Base-by-base conservation (phyloP, 257 asterid genomes). In the Mitragyna speciosa region DNA sequence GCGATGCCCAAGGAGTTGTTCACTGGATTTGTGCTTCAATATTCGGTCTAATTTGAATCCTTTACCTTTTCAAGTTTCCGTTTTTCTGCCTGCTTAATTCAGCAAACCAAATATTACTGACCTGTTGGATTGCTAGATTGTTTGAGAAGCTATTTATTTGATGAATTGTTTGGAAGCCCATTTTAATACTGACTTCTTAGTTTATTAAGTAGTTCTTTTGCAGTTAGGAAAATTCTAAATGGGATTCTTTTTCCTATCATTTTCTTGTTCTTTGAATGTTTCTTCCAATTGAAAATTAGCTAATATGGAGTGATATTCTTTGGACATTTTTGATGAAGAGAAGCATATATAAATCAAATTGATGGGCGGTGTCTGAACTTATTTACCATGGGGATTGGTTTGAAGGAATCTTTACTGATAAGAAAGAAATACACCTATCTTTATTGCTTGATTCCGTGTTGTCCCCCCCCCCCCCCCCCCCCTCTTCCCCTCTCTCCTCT, bases 1-100 rank as follows among this genome's bases (percentile, higher is more conserved):
- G 91, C 97, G 31, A 94, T 94, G 98, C 98, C 97, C 31, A 92
- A 90, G 90, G 93, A 94, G 81, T 45, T 94, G 72, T 64, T 90
- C 20, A 76, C 86, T 68, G 98, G 98, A 0, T 91, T 94, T 73
- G 2, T 90, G 45, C 88, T 94, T 79, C 98, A 94, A 84, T 94
- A 86, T 76, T 88, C 97, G 93, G 98, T 94, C 81, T 36, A 63
- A 31, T 80, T 70, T 19, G 33, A 51, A 48, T 33, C 3, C 61
- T 54, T 31, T 39, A 33, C 12, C 14, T 36, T 61, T 61, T 65
- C 72, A 51, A 11, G 6, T 48, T 58, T 43, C 20, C 5, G 20
- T 30, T 41, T 31, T 75, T 33, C 16, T 30, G 70, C 20, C 14
- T 54, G 33, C 59, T 11, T 28, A 49, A 28, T 75, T 12, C 1